Evolutionary conservation across 768 basidiomycete genomes (phyloP).

Genomic region (Piloderma croceum): DNA sequence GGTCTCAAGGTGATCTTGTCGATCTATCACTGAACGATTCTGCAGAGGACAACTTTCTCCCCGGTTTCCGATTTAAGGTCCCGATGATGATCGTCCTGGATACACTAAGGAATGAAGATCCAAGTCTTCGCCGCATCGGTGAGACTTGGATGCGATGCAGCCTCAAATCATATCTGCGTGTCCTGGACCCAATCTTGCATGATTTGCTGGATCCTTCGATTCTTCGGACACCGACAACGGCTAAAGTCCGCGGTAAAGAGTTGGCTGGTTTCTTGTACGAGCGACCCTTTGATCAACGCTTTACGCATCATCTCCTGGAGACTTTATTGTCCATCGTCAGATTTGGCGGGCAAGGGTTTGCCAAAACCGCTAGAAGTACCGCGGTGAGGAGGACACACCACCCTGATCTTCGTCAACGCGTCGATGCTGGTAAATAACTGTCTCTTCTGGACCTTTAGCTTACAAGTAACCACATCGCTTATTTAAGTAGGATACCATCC

Average conservation of each 20-base stretch:
- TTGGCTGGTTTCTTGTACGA: slow-evolving; percentile 66
- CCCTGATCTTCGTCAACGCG: slow-evolving; percentile 52
- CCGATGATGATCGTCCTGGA: slow-evolving; percentile 89
- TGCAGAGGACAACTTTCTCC: slow-evolving; percentile 73
- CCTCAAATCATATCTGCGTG: slow-evolving; percentile 84
- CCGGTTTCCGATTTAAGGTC: slow-evolving; percentile 76
- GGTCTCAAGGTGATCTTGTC: slow-evolving; percentile 11
- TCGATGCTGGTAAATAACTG: slow-evolving; percentile 47
- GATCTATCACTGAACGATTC: background rate
- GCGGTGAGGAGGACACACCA: slow-evolving; percentile 62
- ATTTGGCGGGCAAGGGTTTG: slow-evolving; percentile 88
- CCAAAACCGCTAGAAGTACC: slow-evolving; percentile 64
- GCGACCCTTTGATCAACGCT: slow-evolving; percentile 70
- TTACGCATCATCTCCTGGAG: slow-evolving; percentile 69
- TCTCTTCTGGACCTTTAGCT: too few species aligned
- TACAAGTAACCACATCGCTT: too few species aligned
- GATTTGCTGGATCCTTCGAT: slow-evolving; percentile 72
- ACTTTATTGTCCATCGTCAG: slow-evolving; percentile 69
- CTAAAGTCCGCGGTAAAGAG: slow-evolving; percentile 59
- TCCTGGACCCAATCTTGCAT: slow-evolving; percentile 82
- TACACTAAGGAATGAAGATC: slow-evolving; percentile 71
- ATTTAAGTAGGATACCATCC: slow-evolving; percentile 35
- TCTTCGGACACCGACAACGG: slow-evolving; percentile 40
- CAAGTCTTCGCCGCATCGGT: slow-evolving; percentile 66
- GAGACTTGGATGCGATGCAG: slow-evolving; percentile 98